Evolutionary conservation across 2,329 filamentous ascomycete genomes (phyloP).

Genomic region (Penicillium sp.): DNA sequence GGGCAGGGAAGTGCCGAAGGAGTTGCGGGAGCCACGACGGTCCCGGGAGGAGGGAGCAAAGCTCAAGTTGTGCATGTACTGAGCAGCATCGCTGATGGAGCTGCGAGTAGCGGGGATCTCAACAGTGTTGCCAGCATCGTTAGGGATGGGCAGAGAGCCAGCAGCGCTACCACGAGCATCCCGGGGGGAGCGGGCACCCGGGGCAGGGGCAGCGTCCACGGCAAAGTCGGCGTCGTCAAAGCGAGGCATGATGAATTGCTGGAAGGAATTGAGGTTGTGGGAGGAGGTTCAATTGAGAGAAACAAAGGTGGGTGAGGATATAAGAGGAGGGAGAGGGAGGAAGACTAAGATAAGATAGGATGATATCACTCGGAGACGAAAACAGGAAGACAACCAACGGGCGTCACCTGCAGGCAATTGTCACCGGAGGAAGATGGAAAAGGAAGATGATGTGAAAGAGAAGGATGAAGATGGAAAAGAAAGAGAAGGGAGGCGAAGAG

Average conservation of each 20-base stretch:
- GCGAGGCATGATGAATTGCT: conserved; percentile 46
- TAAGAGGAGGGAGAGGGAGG: too few relatives aligned
- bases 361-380: too few relatives aligned
- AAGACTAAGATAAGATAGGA: too few relatives aligned
- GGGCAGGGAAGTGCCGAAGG: conserved; percentile 62
- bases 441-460: too few relatives aligned
- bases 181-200: conserved; percentile 22
- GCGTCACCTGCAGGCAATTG: too few relatives aligned
- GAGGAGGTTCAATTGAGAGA: background rate
- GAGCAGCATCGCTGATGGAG: conserved; percentile 57
- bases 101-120: conserved; percentile 63
- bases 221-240: conserved; percentile 52
- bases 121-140: conserved; percentile 47
- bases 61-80: conserved; percentile 66
- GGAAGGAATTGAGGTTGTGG: conserved; percentile 3
- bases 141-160: conserved; percentile 37
- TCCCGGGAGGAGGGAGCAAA: conserved; percentile 59
- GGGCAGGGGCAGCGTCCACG: conserved; percentile 25
- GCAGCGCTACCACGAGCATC: conserved; percentile 20
- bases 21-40: conserved; percentile 62
- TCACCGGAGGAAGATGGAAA: too few relatives aligned
- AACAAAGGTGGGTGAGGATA: conserved; percentile 10
- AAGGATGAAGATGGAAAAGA: too few relatives aligned
- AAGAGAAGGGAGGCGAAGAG: too few relatives aligned
- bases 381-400: too few relatives aligned